phyloP scores from a whole-genome alignment of 139 green algal genomes.

The Micromonas commoda region DNA sequence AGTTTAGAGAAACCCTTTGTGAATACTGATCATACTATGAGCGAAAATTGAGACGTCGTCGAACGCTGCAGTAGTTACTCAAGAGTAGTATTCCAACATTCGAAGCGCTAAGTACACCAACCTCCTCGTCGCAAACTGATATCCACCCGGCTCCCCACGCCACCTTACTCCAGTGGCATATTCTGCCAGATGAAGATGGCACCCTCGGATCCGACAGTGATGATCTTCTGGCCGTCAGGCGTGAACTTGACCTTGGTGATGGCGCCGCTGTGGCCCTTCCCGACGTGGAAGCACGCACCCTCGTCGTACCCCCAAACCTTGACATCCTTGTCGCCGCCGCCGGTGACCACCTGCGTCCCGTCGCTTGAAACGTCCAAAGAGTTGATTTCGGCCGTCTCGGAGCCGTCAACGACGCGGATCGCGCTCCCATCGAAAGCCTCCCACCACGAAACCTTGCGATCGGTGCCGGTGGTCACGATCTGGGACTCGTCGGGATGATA shows the following conservation, averaged over 20 bases:
- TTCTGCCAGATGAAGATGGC: constrained; percentile 72
- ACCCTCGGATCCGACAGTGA: constrained; percentile 65
- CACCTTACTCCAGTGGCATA: neutral
- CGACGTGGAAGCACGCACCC: constrained; percentile 62
- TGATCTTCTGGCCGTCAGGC: constrained; percentile 58
- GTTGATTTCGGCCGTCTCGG: constrained; percentile 51
- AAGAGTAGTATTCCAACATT: too few species aligned
- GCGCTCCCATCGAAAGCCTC: constrained; percentile 73
- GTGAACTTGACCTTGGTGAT: constrained; percentile 54
- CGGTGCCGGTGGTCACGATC: constrained; percentile 60
- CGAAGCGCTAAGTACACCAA: too few species aligned
- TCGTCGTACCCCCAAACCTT: constrained; percentile 79
- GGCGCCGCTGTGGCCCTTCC: constrained; percentile 55
- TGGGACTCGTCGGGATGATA: constrained; percentile 75
- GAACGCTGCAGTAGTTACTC: too few species aligned
- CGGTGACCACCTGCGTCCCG: constrained; percentile 56
- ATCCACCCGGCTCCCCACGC: too few species aligned
- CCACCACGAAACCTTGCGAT: constrained; percentile 81
- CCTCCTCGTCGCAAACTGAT: too few species aligned
- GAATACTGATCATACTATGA: too few species aligned
- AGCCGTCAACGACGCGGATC: constrained; percentile 74
- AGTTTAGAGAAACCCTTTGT: too few species aligned
- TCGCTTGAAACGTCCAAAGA: constrained; percentile 55
- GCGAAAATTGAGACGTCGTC: too few species aligned
- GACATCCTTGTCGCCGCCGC: constrained; percentile 67